These are phyloP conservation scores for Aspergillus pseudoglaucus DNA, from an alignment of 2,329 filamentous ascomycete genomes.

Conservation along the genomic window DNA sequence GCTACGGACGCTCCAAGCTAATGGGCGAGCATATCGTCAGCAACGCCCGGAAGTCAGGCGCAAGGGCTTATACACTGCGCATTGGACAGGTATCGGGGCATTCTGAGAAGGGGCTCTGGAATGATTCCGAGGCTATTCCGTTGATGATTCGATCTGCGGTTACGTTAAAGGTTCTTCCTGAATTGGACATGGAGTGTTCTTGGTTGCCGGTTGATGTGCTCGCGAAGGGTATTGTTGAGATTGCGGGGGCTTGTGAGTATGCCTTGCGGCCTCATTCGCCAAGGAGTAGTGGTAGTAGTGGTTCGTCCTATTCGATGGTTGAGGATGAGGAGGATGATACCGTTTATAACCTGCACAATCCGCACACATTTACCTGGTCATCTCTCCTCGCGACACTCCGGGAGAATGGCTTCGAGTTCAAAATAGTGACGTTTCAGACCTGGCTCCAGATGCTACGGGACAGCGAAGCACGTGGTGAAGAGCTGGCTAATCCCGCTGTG, in stretches of 20 bases:
- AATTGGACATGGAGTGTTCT: conserved; percentile 18
- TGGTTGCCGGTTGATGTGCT: conserved; percentile 29
- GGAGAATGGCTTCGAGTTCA: conserved; percentile 28
- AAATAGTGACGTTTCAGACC: conserved; percentile 24
- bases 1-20: conserved; percentile 29
- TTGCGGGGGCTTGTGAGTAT: conserved; percentile 11
- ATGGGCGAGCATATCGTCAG: conserved; percentile 26
- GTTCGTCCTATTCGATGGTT: not conserved
- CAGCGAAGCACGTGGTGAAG: conserved; percentile 22
- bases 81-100: conserved; percentile 32
- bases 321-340: conserved; percentile 17
- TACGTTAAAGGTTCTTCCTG: conserved; percentile 20
- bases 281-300: not conserved
- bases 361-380: conserved; percentile 29
- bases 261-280: not conserved
- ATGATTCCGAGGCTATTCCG: conserved; percentile 27
- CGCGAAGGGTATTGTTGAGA: conserved; percentile 20
- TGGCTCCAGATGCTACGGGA: conserved; percentile 29
- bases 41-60: conserved; percentile 17
- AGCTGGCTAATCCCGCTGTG: conserved; percentile 24
- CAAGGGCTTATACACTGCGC: conserved; percentile 23
- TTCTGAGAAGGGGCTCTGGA: conserved; percentile 28
- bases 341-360: conserved; percentile 26
- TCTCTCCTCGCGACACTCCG: conserved; percentile 23
- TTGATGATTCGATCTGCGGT: conserved; percentile 27